Evolutionary conservation across 176 grass and related monocot genomes (phyloP).

Genomic region (Carex pumila): DNA sequence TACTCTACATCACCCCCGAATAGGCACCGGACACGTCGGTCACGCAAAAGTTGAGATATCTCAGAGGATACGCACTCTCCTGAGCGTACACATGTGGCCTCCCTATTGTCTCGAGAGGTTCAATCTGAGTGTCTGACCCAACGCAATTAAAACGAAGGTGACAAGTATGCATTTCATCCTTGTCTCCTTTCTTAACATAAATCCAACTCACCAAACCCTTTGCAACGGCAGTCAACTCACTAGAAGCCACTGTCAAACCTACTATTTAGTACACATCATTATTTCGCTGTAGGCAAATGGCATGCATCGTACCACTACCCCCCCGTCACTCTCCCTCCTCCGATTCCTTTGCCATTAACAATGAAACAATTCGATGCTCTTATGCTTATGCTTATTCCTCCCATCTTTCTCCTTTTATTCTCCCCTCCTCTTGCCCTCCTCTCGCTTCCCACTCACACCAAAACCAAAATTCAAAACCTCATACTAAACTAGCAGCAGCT

Average conservation of each 20-base stretch:
- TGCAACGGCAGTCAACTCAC: constrained; percentile 13
- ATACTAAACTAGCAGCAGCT: neutral
- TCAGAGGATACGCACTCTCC: too few relatives aligned
- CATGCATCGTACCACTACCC: constrained; percentile 10
- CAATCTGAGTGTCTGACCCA: too few relatives aligned
- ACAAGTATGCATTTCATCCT: neutral
- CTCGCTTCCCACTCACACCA: neutral
- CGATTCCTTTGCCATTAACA: neutral
- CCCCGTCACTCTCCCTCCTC: neutral
- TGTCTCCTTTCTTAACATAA: neutral
- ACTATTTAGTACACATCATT: neutral
- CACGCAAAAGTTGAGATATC: too few relatives aligned
- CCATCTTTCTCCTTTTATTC: constrained; percentile 17
- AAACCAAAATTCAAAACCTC: neutral
- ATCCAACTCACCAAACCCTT: neutral
- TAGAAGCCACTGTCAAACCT: constrained; percentile 2
- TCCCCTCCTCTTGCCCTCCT: neutral
- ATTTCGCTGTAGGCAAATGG: neutral
- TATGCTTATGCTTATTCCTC: neutral
- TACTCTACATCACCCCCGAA: too few relatives aligned
- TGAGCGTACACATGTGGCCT: too few relatives aligned
- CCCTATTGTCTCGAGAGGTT: too few relatives aligned
- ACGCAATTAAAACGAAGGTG: too few relatives aligned
- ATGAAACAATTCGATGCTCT: constrained; percentile 18
- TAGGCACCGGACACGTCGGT: too few relatives aligned